Base-by-base conservation (phyloP, 2,329 filamentous ascomycete species). In the Lecanicillium sp. region DNA sequence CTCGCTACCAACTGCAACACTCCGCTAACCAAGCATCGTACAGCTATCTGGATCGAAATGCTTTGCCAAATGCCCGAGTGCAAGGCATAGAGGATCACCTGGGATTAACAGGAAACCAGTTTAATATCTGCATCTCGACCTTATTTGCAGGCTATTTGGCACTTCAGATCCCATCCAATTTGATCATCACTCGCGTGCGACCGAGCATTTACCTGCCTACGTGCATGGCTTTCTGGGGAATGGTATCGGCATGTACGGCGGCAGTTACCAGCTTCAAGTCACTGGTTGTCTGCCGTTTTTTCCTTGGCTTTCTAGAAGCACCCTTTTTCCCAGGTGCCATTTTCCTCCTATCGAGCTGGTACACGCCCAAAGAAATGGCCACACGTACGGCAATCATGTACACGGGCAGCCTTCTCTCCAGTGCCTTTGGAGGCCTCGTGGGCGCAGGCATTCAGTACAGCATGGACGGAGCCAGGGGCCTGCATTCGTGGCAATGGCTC, bases 401-500 rank as follows among this genome's bases (percentile, higher is more conserved):
- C 37, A 78, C 80, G 0, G 84, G 82, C 0, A 80, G 80, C 5
- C 67, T 71, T 0, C 53, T 79, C 0, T 72, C 73, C 0, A 75
- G 74, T 47, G 71, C 72, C 40, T 77, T 77, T 55, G 72, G 73
- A 0, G 74, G 74, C 0, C 61, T 77, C 12, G 62, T 74, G 3
- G 75, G 71, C 0, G 75, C 75, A 0, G 74, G 67, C 0, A 72
- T 79, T 2, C 56, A 77, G 0, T 67, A 67, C 0, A 64, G 63
- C n/a, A 40, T 74, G 9, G 63, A 66, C 5, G 71, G 75, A 2
- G 66, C 66, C 0, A 62, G 19, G 1, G 59, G 66, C 11, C 63
- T 84, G 0, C 66, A 65, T 36, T 64, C 62, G 10, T 85, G 81
- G 82, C 69, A 80, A 9, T 84, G 84, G 81, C 82, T 86, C 49